These are phyloP conservation scores for Zychaea mexicana DNA, from an alignment of 371 early-diverging fungal species.

Conservation along the genomic window DNA sequence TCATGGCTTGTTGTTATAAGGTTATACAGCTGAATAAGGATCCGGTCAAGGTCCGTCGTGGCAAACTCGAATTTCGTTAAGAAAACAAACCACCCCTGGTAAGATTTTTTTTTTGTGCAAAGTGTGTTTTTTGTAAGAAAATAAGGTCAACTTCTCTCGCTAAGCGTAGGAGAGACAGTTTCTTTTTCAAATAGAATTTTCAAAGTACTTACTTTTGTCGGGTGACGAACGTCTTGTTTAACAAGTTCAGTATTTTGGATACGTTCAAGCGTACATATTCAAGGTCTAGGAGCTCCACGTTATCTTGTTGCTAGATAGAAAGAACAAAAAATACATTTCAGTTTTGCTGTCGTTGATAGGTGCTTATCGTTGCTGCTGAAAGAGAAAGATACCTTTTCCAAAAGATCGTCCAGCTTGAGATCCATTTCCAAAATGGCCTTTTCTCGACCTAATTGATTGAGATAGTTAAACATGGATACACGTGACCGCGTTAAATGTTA, in stretches of 20 bases:
- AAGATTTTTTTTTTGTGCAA: slow-evolving; percentile 10
- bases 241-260: slow-evolving; percentile 39
- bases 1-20: neutral
- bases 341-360: too few species aligned
- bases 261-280: slow-evolving; percentile 91
- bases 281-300: slow-evolving; percentile 83
- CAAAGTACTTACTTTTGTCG: slow-evolving; percentile 41
- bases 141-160: slow-evolving; percentile 19
- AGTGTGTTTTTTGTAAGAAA: slow-evolving; percentile 12
- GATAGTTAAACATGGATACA: too few species aligned
- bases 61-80: slow-evolving; percentile 10
- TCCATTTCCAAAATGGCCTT: slow-evolving; percentile 96
- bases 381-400: slow-evolving; percentile 72
- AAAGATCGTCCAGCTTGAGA: slow-evolving; percentile 90
- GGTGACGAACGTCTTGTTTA: slow-evolving; percentile 50
- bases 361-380: neutral
- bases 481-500: neutral
- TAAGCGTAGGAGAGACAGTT: slow-evolving; percentile 12
- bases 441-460: slow-evolving; percentile 65
- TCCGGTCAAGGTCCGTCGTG: slow-evolving; percentile 12
- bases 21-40: slow-evolving; percentile 20
- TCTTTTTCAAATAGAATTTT: neutral
- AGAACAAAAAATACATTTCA: neutral
- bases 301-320: slow-evolving; percentile 84
- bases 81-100: slow-evolving; percentile 28